Evolutionary conservation across 495 filamentous ascomycete genomes (phyloP).

Genomic region (Cladorrhinum samala): DNA sequence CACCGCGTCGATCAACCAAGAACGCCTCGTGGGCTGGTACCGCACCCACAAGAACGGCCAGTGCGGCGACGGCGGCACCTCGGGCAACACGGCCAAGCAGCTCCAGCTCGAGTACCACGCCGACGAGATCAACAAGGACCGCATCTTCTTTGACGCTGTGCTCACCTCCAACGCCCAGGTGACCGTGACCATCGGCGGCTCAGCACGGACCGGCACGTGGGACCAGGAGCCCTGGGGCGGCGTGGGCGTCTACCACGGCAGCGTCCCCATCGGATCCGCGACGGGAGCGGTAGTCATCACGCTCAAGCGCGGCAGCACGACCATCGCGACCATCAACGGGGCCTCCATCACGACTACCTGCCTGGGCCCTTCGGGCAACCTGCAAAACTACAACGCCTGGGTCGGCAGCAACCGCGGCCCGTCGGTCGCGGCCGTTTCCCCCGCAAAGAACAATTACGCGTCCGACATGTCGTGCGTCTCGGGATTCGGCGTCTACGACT

Average conservation of each 20-base stretch:
- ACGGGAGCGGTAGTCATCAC: constrained; percentile 46
- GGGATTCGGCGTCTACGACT: constrained; percentile 4
- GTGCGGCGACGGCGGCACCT: constrained; percentile 24
- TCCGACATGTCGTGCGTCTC: not conserved
- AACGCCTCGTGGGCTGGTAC: constrained; percentile 55
- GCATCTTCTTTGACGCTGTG: constrained; percentile 3
- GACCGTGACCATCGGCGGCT: constrained; percentile 10
- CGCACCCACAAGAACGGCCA: constrained; percentile 32
- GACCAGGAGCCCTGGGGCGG: constrained; percentile 23
- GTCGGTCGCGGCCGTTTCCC: not conserved
- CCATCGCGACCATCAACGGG: not conserved
- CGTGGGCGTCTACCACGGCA: constrained; percentile 43
- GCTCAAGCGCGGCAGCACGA: constrained; percentile 16
- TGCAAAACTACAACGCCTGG: constrained; percentile 10
- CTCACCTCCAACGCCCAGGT: not conserved
- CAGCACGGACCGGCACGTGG: constrained; percentile 17
- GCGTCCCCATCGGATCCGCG: constrained; percentile 40
- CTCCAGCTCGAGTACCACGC: constrained; percentile 3
- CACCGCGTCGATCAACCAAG: constrained; percentile 21
- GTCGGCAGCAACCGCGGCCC: constrained; percentile 1
- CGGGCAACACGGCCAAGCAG: constrained; percentile 7
- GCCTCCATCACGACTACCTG: constrained; percentile 4
- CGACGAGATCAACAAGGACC: constrained; percentile 1
- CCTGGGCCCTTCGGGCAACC: not conserved
- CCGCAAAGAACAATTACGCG: not conserved